A percentile compares a stretch with the other conserved stretches of the same genome.
These are phyloP conservation scores for Leishmania mexicana DNA, from an alignment of 208 protist species.

Conservation along the genomic window DNA sequence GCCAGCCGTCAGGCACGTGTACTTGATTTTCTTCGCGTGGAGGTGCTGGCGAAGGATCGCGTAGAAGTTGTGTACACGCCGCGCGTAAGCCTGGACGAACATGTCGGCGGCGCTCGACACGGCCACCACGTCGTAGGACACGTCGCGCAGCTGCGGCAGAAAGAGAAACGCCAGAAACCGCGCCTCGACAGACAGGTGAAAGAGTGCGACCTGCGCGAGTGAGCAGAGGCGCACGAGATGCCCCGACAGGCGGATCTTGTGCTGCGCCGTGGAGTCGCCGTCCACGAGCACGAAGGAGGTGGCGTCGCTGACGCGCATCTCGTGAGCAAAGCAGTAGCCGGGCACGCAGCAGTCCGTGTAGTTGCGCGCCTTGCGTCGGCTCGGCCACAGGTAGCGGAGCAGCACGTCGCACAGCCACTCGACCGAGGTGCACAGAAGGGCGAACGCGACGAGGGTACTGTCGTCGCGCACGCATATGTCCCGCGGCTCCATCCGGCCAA, in stretches of 20 bases:
- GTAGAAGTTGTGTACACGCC: constrained; percentile 75
- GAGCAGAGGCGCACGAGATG: constrained; percentile 69
- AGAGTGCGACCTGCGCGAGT: constrained; percentile 79
- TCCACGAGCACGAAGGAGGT: constrained; percentile 10
- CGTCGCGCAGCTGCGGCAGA: constrained; percentile 87
- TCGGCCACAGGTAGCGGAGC: constrained; percentile 48
- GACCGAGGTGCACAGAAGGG: constrained; percentile 69
- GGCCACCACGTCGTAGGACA: constrained; percentile 80
- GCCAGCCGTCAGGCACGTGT: constrained; percentile 61
- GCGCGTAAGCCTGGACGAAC: constrained; percentile 85
- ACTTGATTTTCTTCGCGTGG: constrained; percentile 63
- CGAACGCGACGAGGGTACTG: constrained; percentile 69
- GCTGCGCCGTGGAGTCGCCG: constrained; percentile 25
- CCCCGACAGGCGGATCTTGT: constrained; percentile 44
- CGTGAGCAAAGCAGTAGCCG: constrained; percentile 42
- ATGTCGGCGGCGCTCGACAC: constrained; percentile 67
- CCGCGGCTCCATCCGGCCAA: constrained; percentile 49
- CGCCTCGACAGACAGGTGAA: constrained; percentile 79
- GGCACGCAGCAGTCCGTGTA: constrained; percentile 63
- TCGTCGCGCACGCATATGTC: constrained; percentile 69
- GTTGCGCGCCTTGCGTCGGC: constrained; percentile 16
- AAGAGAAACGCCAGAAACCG: constrained; percentile 82
- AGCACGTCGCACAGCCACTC: constrained; percentile 80
- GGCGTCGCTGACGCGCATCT: constrained; percentile 36
- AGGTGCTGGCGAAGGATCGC: constrained; percentile 71